Evolutionary conservation across 2,329 filamentous ascomycete genomes (phyloP), one percentile per base, ranked within the genome.

Genomic region (Gliomastix tumulicola): DNA sequence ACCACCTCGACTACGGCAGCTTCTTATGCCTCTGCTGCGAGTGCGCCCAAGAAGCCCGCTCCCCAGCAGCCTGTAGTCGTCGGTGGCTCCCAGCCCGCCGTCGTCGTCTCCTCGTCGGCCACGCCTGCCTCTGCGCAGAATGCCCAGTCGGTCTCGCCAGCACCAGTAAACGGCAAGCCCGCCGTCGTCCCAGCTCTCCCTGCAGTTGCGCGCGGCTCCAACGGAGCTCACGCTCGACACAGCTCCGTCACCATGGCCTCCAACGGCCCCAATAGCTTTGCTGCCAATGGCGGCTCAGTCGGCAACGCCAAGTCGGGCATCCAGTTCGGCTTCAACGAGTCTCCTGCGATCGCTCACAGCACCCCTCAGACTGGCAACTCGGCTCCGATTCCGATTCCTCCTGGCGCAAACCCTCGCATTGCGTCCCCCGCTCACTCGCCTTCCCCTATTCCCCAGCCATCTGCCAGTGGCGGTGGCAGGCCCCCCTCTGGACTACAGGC

Each of bases 221-320:
- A 94, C 76, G 86, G 86, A 48, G 62, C 71, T 37, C 89, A 97
- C 68, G 75, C 71, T 56, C 79, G 88, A 57, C 95, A 94, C 66
- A 80, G 81, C 46, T 95, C 90, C 15, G 84, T 95, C 53, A 94
- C 89, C 53, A 95, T 96, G 69, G 88, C 79, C 60, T 82, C 88
- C 49, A 84, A 85, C 56, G 86, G 84, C 49, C 77, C 85, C 38
- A 84, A 74, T 49, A 81, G 81, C 55, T 85, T 79, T 59, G 76
- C 81, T 42, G 74, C 82, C 49, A 94, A 94, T 70, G 87, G 87
- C 50, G 84, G 79, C 41, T 54, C 66, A 28, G 61, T 62, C 38
- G 76, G 79, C 28, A 70, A 65, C 43, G 68, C 60, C 65, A 80
- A 76, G 65, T 66, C 73, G 47, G 72, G 69, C 48, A 85, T 92